Evolutionary conservation across 192 early-diverging fungal genomes (phyloP).

Genomic region (Backusella sp.): DNA sequence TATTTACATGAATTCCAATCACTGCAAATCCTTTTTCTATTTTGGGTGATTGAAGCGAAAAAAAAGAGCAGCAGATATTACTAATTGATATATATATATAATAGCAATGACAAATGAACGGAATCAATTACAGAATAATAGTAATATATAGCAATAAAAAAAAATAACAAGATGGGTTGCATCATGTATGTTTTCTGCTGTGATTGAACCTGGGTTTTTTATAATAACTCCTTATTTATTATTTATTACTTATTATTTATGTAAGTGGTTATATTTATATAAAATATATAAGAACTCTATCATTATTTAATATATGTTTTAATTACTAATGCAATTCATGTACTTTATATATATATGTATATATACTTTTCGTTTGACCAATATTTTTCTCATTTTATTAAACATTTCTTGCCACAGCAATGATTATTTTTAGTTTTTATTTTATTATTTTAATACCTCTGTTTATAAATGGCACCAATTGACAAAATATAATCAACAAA

Average conservation of each 20-base stretch:
- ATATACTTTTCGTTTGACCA: not conserved
- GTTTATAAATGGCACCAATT: slow-evolving; percentile 8
- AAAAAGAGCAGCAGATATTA: not conserved
- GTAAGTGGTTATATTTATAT: not conserved
- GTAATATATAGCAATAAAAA: not conserved
- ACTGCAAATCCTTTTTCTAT: not conserved
- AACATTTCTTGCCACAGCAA: not conserved
- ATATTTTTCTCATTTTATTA: not conserved
- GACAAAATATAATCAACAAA: not conserved
- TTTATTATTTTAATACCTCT: not conserved
- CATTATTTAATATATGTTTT: slow-evolving; percentile 3
- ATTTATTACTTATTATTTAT: not conserved
- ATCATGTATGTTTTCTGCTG: not conserved
- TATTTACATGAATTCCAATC: not conserved
- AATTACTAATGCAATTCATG: slow-evolving; percentile 2
- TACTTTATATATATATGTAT: not conserved
- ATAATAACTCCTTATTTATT: slow-evolving; percentile 4
- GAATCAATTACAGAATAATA: not conserved
- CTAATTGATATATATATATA: not conserved
- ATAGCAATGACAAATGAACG: not conserved
- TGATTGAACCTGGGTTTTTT: slow-evolving; percentile 7
- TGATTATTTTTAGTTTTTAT: not conserved
- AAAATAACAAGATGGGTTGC: not conserved
- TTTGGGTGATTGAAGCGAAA: not conserved
- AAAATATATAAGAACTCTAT: not conserved